Conservation (phyloP, 2,329 filamentous ascomycete genomes). For the Neurospora crassa region DNA sequence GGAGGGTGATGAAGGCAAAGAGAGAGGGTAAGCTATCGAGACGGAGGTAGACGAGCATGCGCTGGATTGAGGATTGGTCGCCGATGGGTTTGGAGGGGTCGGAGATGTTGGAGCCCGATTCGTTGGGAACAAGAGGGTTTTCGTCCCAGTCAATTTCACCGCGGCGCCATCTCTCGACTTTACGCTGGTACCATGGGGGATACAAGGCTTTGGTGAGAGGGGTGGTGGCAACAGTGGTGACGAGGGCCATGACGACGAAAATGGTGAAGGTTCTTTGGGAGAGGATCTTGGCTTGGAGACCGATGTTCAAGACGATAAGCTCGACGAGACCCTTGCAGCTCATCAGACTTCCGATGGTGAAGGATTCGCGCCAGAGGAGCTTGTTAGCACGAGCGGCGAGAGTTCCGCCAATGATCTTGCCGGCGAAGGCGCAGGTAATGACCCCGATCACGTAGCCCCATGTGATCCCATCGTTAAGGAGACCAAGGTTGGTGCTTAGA, state of each 20-base stretch:
- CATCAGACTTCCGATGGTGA: conserved; percentile 85
- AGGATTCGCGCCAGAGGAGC: conserved; percentile 81
- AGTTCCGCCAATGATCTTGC: conserved; percentile 76
- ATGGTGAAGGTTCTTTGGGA: conserved; percentile 80
- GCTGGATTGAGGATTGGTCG: conserved; percentile 38
- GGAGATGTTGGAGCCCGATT: conserved; percentile 22
- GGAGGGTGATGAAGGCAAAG: conserved; percentile 71
- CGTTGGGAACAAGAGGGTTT: conserved; percentile 27
- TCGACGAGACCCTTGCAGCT: conserved; percentile 95
- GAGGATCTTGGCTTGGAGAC: conserved; percentile 72
- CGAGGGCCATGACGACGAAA: conserved; percentile 85
- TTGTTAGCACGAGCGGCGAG: conserved; percentile 67
- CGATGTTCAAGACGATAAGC: conserved; percentile 81
- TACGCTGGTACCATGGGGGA: conserved; percentile 50
- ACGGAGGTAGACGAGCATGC: conserved; percentile 70
- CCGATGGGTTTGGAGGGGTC: neutral
- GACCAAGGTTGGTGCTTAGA: conserved; percentile 75
- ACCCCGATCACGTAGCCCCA: conserved; percentile 89
- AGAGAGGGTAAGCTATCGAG: conserved; percentile 76
- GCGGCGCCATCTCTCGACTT: conserved; percentile 51
- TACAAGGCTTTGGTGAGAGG: conserved; percentile 67
- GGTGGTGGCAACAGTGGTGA: conserved; percentile 78
- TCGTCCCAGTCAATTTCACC: conserved; percentile 84
- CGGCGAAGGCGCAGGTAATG: conserved; percentile 69
- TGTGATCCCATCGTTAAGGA: conserved; percentile 69